Evolutionary conservation across 257 asterid species (phyloP), one percentile per base, ranked within the genome.

Genomic region (Catharanthus roseus): DNA sequence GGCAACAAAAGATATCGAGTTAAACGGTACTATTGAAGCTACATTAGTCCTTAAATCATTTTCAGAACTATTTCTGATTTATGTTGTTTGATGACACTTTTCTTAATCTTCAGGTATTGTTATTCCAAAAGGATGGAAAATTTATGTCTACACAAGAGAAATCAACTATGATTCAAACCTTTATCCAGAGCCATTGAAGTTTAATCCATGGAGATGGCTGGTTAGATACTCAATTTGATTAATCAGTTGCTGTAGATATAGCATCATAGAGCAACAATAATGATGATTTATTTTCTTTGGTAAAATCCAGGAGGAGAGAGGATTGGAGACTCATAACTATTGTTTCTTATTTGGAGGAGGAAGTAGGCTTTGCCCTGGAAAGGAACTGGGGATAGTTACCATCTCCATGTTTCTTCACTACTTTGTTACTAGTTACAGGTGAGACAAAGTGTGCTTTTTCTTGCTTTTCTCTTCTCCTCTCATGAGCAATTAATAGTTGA

Each of bases 171-270:
- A 92, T 68, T 86, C 91, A 10, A 13, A 57, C 4, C 78, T 88
- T 12, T 88, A 90, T 70, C 86, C 89, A 2, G 95, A 90, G 10
- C 91, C 98, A 36, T 76, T 74, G 0, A 76, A 72, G 69, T 92
- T 92, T n/a, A 85, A 88, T 75, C 98, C 98, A 16, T 84, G 93
- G 95, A 90, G 96, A 87, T 92, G 98, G 98, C 71, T 87, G 88
- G 89, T 85, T 53, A 77, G 88, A 29, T 3, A 38, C 44, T 39
- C 0, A 11, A 36, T 29, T 57, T 10, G 68, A 15, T 24, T 68
- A 15, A 19, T 13, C 18, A 26, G 15, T 70, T 36, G 18, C 28
- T 16, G n/a, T n/a, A n/a, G n/a, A n/a, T 38, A 38, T 38, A 38
- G 42, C 3, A 38, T 18, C 23, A 19, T 5, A 16, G 55, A 49